Conservation (phyloP, 495 filamentous ascomycete genomes). For the Annulohypoxylon maeteangense region DNA sequence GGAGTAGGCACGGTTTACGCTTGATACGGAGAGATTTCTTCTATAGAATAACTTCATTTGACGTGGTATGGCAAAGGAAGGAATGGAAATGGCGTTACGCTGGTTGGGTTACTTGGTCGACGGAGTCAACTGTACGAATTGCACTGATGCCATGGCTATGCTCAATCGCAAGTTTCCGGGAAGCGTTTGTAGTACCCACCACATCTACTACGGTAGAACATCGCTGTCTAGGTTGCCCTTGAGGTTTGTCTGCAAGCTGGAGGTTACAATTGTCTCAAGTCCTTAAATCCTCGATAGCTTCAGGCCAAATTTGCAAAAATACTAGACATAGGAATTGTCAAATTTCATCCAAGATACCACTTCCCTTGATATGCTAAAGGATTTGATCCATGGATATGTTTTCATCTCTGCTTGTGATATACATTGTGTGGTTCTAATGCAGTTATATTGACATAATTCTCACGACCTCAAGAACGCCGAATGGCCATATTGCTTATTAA, state of each 20-base stretch:
- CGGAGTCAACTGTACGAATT: slow-evolving; percentile 1
- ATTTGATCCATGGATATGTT: too few species aligned
- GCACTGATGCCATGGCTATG: neutral
- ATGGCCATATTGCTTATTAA: neutral
- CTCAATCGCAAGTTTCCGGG: neutral
- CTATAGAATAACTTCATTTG: neutral
- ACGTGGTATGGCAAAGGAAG: slow-evolving; percentile 20
- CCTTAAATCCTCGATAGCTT: neutral
- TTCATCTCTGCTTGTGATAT: too few species aligned
- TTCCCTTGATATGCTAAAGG: neutral
- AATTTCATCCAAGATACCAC: neutral
- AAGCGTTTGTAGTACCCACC: neutral
- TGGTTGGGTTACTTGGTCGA: slow-evolving; percentile 3
- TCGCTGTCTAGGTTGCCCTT: neutral
- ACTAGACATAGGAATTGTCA: neutral
- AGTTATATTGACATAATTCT: too few species aligned
- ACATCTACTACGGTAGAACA: neutral
- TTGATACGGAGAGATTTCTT: neutral
- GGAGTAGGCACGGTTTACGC: too few species aligned
- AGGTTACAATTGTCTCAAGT: neutral
- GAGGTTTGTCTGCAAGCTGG: neutral
- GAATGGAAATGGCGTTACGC: slow-evolving; percentile 19
- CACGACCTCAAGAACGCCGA: neutral
- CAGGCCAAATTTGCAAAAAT: neutral
- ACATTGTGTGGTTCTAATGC: too few species aligned